A percentile compares a stretch with the other conserved stretches of the same genome.
Conservation (phyloP, 2,329 filamentous ascomycete genomes). For the Myrmaecium sp. region DNA sequence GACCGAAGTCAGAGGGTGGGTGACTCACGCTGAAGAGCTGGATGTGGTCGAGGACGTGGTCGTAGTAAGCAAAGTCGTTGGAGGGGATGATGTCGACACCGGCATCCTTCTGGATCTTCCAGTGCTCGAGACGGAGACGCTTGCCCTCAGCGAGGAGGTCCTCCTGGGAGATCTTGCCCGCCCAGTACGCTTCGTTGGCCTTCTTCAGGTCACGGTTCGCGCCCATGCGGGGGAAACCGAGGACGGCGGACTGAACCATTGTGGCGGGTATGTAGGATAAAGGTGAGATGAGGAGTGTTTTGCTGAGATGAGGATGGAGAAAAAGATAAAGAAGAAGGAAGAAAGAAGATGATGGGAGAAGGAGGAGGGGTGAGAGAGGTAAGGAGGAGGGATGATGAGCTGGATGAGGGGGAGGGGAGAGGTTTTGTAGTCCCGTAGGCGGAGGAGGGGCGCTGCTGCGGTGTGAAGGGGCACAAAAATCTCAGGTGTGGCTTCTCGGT, state of each 20-base stretch:
- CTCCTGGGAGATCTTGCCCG: conserved; percentile 78
- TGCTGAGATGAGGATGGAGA: background rate
- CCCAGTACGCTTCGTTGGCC: conserved; percentile 97
- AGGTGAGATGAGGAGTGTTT: background rate
- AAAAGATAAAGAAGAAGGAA: background rate
- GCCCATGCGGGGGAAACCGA: conserved; percentile 99
- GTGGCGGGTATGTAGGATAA: conserved; percentile 3
- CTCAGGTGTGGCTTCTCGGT: too few relatives aligned
- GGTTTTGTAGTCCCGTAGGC: too few relatives aligned
- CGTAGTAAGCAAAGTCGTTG: conserved; percentile 99
- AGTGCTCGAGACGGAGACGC: conserved; percentile 90
- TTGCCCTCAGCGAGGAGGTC: conserved; percentile 91
- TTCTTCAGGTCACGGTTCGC: conserved; percentile 99
- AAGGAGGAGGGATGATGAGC: background rate
- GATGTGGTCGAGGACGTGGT: conserved; percentile 95
- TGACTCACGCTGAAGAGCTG: conserved; percentile 79
- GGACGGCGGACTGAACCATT: conserved; percentile 49
- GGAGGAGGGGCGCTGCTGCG: too few relatives aligned
- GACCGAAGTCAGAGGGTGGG: conserved; percentile 6
- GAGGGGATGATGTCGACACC: conserved; percentile 95
- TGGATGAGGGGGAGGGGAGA: background rate
- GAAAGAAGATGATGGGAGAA: too few relatives aligned
- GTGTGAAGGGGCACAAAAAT: too few relatives aligned
- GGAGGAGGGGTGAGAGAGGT: background rate
- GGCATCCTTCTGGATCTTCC: conserved; percentile 98